Evolutionary conservation across 148 eudicot genomes (phyloP), one percentile per base, ranked within the genome.

Genomic region (Cornus florida): DNA sequence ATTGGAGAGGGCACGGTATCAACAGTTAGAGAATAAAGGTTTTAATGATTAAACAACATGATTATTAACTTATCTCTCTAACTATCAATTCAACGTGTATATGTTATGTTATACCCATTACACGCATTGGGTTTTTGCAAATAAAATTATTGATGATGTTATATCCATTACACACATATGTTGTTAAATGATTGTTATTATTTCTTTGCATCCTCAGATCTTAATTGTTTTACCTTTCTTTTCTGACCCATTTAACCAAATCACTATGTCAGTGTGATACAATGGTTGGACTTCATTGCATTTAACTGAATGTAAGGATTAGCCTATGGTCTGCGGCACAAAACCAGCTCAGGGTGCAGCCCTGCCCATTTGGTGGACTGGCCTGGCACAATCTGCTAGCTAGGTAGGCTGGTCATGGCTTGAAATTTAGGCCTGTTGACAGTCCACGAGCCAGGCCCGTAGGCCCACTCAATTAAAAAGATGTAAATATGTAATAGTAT

Each of bases 1-100:
- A 84, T 82, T 93, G 76, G 99, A 93, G 87, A 92, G 85, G 85
- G 84, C 87, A 62, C 89, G 87, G 74, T 93, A 91, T 70, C 76
- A 86, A 85, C 92, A 80, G 84, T 80, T 92, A 82, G 97, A 91
- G 79, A 83, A 78, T 75, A 92, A 93, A 95, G 98, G 97, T 89
- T 73, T 39, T 16, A 48, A 68, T 68, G 20, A 57, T 75, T 35
- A 48, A 43, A 66, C 19, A 31, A 35, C 33, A 5, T 10, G 17
- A 1, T 69, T 4, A 69, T 24, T 11, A 69, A 43, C 8, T 43
- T 32, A 35, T 35, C 35, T 53, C 19, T 53, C 59, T 53, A 53
- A 53, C 7, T 17, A 53, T 53, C 19, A 16, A 3, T 53, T 14
- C 59, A 53, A 53, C 59, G 12, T 7, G 53, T 12, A 53, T 43